These are phyloP conservation scores for Dryas drummondii DNA, from an alignment of 306 rosid species.

Conservation along the genomic window DNA sequence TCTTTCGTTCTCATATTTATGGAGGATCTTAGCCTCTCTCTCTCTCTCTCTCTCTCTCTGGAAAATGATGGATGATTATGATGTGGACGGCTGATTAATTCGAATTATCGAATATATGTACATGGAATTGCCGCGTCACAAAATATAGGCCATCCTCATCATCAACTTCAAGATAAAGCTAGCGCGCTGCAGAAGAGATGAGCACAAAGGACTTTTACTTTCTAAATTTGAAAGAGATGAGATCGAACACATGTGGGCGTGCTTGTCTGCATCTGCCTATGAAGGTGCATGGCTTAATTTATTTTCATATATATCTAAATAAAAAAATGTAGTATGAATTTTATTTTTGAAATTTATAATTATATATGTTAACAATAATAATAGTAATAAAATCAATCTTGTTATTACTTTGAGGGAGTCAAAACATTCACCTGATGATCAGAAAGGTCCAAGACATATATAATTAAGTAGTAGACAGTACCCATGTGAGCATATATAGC, in stretches of 20 bases:
- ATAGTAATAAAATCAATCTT: too few relatives aligned
- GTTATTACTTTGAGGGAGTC: neutral
- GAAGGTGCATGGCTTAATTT: too few relatives aligned
- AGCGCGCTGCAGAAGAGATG: too few relatives aligned
- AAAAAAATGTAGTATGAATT: too few relatives aligned
- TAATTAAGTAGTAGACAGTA: neutral
- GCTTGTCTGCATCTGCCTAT: too few relatives aligned
- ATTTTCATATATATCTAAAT: too few relatives aligned
- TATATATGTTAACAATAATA: too few relatives aligned
- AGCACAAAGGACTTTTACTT: neutral
- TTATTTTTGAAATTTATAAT: too few relatives aligned
- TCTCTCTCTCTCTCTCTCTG: too few relatives aligned
- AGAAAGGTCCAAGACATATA: neutral
- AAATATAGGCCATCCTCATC: neutral
- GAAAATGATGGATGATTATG: neutral
- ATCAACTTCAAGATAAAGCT: neutral
- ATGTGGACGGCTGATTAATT: conserved; percentile 1
- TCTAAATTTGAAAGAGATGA: conserved; percentile 4
- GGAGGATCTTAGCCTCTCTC: neutral
- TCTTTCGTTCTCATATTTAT: neutral
- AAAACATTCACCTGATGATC: conserved; percentile 1
- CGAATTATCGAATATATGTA: conserved; percentile 8
- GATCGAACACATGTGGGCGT: neutral
- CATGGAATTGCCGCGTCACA: neutral
- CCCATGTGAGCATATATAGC: neutral